These are phyloP conservation scores for Aspergillus japonicus DNA, from an alignment of 2,329 filamentous ascomycete species.

Conservation along the genomic window DNA sequence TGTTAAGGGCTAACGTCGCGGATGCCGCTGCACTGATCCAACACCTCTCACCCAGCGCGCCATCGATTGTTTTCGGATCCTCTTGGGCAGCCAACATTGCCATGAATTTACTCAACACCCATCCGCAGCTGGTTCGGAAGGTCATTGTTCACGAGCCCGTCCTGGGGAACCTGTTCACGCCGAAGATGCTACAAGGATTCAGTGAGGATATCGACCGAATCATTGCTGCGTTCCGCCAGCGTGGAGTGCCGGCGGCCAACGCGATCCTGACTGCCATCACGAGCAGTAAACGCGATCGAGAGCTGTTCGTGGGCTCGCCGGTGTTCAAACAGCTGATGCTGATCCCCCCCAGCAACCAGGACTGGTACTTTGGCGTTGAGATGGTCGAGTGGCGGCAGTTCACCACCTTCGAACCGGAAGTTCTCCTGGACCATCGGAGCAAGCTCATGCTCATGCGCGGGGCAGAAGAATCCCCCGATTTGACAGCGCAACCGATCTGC, in stretches of 20 bases:
- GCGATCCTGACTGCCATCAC: background rate
- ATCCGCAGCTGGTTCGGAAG: background rate
- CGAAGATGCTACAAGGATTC: background rate
- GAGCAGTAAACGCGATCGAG: background rate
- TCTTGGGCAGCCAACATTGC: background rate
- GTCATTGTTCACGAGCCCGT: background rate
- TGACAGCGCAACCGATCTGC: background rate
- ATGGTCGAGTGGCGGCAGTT: background rate
- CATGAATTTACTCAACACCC: background rate
- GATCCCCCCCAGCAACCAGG: background rate
- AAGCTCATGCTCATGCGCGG: slow-evolving; percentile 1
- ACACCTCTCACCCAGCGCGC: background rate
- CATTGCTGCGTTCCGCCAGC: background rate
- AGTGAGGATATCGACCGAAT: background rate
- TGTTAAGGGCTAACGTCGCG: background rate
- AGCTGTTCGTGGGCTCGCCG: background rate
- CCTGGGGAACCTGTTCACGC: background rate
- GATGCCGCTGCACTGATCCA: background rate
- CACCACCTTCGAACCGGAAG: background rate
- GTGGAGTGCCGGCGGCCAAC: background rate
- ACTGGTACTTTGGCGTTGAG: background rate
- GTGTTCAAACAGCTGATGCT: background rate
- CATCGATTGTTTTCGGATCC: background rate
- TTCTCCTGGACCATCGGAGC: slow-evolving; percentile 4
- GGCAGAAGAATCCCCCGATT: background rate